Evolutionary conservation across 2,329 filamentous ascomycete genomes (phyloP).

Genomic region (Aspergillus pseudonomiae): DNA sequence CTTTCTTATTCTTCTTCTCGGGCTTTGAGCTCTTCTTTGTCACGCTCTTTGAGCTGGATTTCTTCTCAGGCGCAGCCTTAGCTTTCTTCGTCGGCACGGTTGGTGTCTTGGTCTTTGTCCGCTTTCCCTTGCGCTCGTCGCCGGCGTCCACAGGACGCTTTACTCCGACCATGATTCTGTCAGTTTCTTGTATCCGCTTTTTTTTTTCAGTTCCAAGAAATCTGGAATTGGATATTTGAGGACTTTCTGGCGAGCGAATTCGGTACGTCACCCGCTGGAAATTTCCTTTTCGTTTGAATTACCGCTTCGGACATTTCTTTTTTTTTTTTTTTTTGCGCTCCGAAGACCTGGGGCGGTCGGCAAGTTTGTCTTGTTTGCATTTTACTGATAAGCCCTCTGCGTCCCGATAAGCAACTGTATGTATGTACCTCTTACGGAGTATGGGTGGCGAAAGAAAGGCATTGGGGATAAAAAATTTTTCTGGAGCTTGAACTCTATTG

Average conservation of each 20-base stretch:
- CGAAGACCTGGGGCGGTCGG: slow-evolving; percentile 28
- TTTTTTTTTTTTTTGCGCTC: slow-evolving; percentile 27
- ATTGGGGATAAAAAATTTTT: not conserved
- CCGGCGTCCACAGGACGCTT: slow-evolving; percentile 44
- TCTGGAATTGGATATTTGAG: slow-evolving; percentile 1
- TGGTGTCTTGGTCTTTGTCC: slow-evolving; percentile 36
- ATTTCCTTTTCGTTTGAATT: slow-evolving; percentile 12
- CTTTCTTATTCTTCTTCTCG: slow-evolving; percentile 37
- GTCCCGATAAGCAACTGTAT: not conserved
- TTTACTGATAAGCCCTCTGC: slow-evolving; percentile 29
- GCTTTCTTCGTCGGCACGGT: slow-evolving; percentile 29
- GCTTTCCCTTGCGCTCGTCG: slow-evolving; percentile 45
- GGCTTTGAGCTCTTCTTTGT: slow-evolving; percentile 36
- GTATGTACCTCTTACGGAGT: not conserved
- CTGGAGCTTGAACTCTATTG: not conserved
- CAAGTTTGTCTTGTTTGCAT: slow-evolving; percentile 39
- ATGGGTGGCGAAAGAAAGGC: not conserved
- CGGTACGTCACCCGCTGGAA: slow-evolving; percentile 11
- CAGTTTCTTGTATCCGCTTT: not conserved
- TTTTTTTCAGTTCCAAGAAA: slow-evolving; percentile 13
- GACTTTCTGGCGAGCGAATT: not conserved
- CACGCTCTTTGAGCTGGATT: slow-evolving; percentile 21
- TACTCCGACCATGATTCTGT: slow-evolving; percentile 41
- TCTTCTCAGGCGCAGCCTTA: slow-evolving; percentile 33
- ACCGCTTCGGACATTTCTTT: slow-evolving; percentile 14